Evolutionary conservation across 1,139 yeast genomes (phyloP).

Genomic region (Geotrichum restrictum): DNA sequence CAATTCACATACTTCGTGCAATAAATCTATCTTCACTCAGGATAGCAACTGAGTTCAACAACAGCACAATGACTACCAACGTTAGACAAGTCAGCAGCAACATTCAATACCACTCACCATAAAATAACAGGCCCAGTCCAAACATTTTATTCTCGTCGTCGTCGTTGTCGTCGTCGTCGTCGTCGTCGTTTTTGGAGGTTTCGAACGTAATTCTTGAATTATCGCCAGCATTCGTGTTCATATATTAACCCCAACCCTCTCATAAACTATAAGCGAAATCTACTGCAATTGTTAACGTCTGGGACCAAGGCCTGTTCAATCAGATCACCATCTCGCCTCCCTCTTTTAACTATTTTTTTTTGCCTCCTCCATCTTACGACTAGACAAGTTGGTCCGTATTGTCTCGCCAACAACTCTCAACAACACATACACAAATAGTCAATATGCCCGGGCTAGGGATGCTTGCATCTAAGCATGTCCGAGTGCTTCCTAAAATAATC

Average conservation of each 20-base stretch:
- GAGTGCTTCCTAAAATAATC: not conserved
- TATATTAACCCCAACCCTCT: not conserved
- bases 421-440: not conserved
- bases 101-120: constrained; percentile 39
- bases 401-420: not conserved
- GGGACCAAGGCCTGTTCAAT: too few relatives aligned
- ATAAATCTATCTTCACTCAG: constrained; percentile 78
- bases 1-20: constrained; percentile 53
- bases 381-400: not conserved
- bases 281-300: too few relatives aligned
- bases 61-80: constrained; percentile 48
- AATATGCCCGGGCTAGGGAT: constrained; percentile 2
- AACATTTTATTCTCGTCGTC: constrained; percentile 42
- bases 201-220: too few relatives aligned
- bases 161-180: not conserved
- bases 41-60: constrained; percentile 74
- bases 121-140: constrained; percentile 67
- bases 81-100: not conserved
- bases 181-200: too few relatives aligned
- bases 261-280: too few relatives aligned
- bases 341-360: too few relatives aligned
- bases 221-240: not conserved
- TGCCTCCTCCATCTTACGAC: not conserved
- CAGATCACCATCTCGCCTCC: not conserved
- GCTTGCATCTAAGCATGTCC: constrained; percentile 1